Conservation (phyloP, 1,139 yeast species). For the Hansenula anomala region DNA sequence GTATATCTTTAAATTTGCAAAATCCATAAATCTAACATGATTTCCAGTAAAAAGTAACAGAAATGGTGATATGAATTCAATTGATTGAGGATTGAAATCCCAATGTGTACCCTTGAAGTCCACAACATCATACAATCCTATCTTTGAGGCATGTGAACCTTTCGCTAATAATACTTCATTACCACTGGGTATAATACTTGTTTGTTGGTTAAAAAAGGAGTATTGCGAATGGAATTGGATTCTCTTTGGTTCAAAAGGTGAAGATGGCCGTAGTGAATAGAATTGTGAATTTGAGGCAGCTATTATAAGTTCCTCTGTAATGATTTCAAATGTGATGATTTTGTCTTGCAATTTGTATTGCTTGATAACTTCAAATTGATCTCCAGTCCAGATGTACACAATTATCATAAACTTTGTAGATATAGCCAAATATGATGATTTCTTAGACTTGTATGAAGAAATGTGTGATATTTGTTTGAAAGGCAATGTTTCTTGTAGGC, state of each 20-base stretch:
- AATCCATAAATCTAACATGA: constrained; percentile 41
- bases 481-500: constrained; percentile 4
- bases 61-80: constrained; percentile 42
- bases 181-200: not conserved
- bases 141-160: constrained; percentile 21
- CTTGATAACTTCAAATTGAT: constrained; percentile 3
- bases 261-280: not conserved
- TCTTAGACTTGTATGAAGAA: not conserved
- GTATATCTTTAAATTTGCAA: constrained; percentile 27
- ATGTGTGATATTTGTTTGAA: constrained; percentile 1
- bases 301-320: not conserved
- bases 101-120: constrained; percentile 21
- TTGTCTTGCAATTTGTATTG: constrained; percentile 2
- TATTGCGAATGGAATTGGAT: constrained; percentile 1
- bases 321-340: not conserved
- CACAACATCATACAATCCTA: constrained; percentile 9
- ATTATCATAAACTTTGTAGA: constrained; percentile 2
- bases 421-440: not conserved
- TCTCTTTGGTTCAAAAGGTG: not conserved
- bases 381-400: not conserved
- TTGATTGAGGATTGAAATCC: constrained; percentile 29
- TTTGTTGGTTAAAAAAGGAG: constrained; percentile 4
- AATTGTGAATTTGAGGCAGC: constrained; percentile 1
- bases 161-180: constrained; percentile 11
- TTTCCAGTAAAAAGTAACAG: constrained; percentile 36